Conservation (phyloP, 208 protist genomes). For the Kentomonas sorsogonicus region DNA sequence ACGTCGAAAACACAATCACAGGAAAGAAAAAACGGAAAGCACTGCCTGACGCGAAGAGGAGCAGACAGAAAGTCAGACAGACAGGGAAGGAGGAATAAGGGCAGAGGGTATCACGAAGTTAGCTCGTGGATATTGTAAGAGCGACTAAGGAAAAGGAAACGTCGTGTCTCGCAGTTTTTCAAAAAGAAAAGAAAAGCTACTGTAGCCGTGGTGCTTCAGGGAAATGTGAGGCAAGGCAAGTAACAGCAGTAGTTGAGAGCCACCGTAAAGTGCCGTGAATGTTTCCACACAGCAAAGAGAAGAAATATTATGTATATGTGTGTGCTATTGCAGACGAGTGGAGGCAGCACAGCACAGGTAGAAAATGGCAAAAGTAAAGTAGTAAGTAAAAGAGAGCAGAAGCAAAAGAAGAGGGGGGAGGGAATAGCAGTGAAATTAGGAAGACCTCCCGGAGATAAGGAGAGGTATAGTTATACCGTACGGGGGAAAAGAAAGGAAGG, state of each 20-base stretch:
- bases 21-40: not conserved
- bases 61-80: too few species aligned
- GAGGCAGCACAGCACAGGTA: not conserved
- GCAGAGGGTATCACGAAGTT: conserved; percentile 1
- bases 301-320: not conserved
- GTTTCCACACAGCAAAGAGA: not conserved
- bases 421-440: too few species aligned
- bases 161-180: too few species aligned
- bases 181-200: not conserved
- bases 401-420: too few species aligned
- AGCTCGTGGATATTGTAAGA: conserved; percentile 3
- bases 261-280: too few species aligned
- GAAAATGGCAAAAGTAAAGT: conserved; percentile 16
- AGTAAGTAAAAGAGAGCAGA: not conserved
- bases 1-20: not conserved
- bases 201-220: not conserved
- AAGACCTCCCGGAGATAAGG: too few species aligned
- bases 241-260: too few species aligned
- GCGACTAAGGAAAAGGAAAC: not conserved
- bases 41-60: too few species aligned
- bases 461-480: conserved; percentile 3
- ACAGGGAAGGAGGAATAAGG: not conserved
- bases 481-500: conserved; percentile 4
- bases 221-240: too few species aligned
- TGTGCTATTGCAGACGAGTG: not conserved